Evolutionary conservation across 2,329 filamentous ascomycete genomes (phyloP).

Genomic region (Blastomyces silverae): DNA sequence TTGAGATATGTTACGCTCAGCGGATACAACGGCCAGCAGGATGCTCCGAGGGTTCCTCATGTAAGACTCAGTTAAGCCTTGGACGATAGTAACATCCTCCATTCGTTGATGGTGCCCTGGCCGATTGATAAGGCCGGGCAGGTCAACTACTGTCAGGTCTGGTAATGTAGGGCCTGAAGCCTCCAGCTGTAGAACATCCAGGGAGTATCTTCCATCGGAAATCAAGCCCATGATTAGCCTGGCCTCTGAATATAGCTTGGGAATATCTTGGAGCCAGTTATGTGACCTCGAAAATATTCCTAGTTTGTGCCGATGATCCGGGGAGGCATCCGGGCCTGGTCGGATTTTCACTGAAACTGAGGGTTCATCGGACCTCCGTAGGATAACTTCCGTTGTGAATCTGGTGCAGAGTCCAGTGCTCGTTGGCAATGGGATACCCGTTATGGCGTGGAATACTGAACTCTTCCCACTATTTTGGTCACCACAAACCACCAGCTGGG

Average conservation of each 20-base stretch:
- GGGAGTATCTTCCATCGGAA: slow-evolving; percentile 23
- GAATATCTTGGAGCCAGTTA: slow-evolving; percentile 24
- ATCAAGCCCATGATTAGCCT: slow-evolving; percentile 24
- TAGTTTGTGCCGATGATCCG: slow-evolving; percentile 23
- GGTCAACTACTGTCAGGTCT: slow-evolving; percentile 55
- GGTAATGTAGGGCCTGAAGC: slow-evolving; percentile 54
- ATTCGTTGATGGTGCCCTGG: slow-evolving; percentile 50
- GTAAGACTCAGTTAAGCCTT: slow-evolving; percentile 40
- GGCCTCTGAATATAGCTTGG: slow-evolving; percentile 26
- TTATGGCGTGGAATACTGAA: slow-evolving; percentile 22
- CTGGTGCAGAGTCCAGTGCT: slow-evolving; percentile 51
- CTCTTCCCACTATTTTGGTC: slow-evolving; percentile 21
- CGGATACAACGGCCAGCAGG: slow-evolving; percentile 44
- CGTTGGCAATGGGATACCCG: slow-evolving; percentile 19
- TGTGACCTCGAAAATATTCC: slow-evolving; percentile 21
- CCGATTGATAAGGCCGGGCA: slow-evolving; percentile 54
- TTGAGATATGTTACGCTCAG: slow-evolving; percentile 39
- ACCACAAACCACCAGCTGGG: slow-evolving; percentile 22
- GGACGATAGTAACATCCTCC: slow-evolving; percentile 49
- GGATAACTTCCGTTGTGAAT: slow-evolving; percentile 54
- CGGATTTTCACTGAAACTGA: slow-evolving; percentile 25
- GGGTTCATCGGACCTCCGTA: slow-evolving; percentile 33
- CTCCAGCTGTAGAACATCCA: slow-evolving; percentile 54
- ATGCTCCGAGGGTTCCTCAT: slow-evolving; percentile 41
- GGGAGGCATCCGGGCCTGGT: slow-evolving; percentile 21